A percentile compares a stretch with the other conserved stretches of the same genome.
Evolutionary conservation across 768 basidiomycete genomes (phyloP).

Genomic region (Lyophyllum atratum): DNA sequence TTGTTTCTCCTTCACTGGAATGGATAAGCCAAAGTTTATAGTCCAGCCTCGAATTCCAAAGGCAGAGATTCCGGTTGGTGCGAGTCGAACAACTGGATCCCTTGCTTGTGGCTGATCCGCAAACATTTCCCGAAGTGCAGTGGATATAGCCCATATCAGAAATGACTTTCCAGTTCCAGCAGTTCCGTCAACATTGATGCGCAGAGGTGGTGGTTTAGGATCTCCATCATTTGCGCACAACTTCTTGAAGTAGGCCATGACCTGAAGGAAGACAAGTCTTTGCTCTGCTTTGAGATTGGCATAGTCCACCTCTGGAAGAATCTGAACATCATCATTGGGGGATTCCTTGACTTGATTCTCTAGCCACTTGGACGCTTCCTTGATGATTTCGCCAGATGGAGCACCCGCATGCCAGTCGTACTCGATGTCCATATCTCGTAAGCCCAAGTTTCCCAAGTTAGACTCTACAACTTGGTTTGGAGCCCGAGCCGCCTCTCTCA

Average conservation of each 20-base stretch:
- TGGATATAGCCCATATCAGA: constrained; percentile 24
- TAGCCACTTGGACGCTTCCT: constrained; percentile 17
- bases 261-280: constrained; percentile 8
- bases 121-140: constrained; percentile 17
- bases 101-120: constrained; percentile 9
- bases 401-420: constrained; percentile 25
- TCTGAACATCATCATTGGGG: constrained; percentile 23
- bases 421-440: constrained; percentile 19
- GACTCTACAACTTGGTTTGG: constrained; percentile 17
- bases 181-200: constrained; percentile 28
- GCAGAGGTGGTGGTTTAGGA: constrained; percentile 3
- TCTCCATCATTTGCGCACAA: background rate
- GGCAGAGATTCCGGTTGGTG: constrained; percentile 13
- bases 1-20: constrained; percentile 1
- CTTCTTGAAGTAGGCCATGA: constrained; percentile 13
- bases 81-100: constrained; percentile 11
- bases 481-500: constrained; percentile 19
- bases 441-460: constrained; percentile 14
- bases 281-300: constrained; percentile 9
- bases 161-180: constrained; percentile 30
- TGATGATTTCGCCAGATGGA: constrained; percentile 1
- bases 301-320: constrained; percentile 17
- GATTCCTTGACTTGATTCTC: constrained; percentile 18
- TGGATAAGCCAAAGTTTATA: constrained; percentile 4
- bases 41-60: constrained; percentile 16